These are phyloP conservation scores for Medicago ruthenica DNA, from an alignment of 306 rosid genomes.

Conservation along the genomic window DNA sequence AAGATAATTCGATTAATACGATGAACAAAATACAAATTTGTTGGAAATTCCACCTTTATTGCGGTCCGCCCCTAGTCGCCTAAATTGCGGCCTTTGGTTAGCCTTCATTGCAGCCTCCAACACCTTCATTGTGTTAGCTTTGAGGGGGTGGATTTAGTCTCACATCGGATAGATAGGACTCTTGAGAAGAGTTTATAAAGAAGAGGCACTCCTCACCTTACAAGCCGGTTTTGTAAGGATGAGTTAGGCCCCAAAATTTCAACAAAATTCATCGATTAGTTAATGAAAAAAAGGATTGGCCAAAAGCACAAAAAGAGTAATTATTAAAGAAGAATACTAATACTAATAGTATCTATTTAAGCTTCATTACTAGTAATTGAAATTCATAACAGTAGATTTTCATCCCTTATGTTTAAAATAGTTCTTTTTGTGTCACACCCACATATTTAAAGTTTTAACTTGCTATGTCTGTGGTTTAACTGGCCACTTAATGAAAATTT, in stretches of 20 bases:
- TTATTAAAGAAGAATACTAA: not conserved
- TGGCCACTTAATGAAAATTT: not conserved
- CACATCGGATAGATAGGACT: no score
- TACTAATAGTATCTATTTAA: constrained; percentile 22
- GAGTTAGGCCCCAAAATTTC: no score
- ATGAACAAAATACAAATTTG: constrained; percentile 26
- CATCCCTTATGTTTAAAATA: constrained; percentile 5
- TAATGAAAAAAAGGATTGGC: constrained; percentile 22
- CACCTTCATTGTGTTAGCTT: no score
- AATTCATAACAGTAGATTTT: constrained; percentile 27
- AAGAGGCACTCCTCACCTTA: no score
- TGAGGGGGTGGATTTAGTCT: no score
- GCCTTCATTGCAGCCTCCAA: no score
- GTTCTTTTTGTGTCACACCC: constrained; percentile 16
- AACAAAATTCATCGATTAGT: constrained; percentile 2
- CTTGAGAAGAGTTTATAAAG: no score
- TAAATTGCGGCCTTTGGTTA: no score
- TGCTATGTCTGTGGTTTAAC: not conserved
- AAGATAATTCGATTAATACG: constrained; percentile 27
- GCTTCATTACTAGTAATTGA: not conserved
- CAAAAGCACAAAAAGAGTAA: not conserved
- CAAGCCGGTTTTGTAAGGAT: no score
- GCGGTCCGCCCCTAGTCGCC: no score
- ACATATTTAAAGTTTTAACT: constrained; percentile 6
- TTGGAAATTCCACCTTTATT: no score